Conservation (phyloP, 495 filamentous ascomycete species). For the Cenococcum geophilum region DNA sequence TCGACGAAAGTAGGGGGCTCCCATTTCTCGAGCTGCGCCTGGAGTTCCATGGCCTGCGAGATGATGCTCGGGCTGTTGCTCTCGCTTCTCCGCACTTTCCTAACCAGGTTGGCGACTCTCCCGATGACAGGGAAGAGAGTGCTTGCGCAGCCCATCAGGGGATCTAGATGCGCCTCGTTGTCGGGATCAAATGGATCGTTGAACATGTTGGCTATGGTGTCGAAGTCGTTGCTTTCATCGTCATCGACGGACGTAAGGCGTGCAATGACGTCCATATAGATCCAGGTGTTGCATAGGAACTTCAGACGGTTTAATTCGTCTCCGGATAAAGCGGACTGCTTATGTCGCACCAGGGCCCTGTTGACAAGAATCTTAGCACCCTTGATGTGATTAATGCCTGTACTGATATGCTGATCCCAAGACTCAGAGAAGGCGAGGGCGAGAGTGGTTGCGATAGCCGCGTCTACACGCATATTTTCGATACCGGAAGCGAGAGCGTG, state of each 20-base stretch:
- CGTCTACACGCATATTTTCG: constrained; percentile 56
- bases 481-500: constrained; percentile 53
- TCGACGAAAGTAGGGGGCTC: constrained; percentile 48
- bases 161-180: constrained; percentile 58
- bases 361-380: constrained; percentile 62
- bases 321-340: constrained; percentile 31
- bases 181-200: constrained; percentile 35
- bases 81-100: constrained; percentile 52
- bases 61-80: constrained; percentile 59
- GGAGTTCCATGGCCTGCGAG: constrained; percentile 58
- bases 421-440: constrained; percentile 71
- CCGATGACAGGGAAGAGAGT: constrained; percentile 71
- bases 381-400: constrained; percentile 66
- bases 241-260: constrained; percentile 62
- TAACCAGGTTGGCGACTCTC: constrained; percentile 60
- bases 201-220: constrained; percentile 40
- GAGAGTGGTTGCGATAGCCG: constrained; percentile 67
- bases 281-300: constrained; percentile 72
- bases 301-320: constrained; percentile 53
- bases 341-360: constrained; percentile 47
- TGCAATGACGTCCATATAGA: constrained; percentile 79
- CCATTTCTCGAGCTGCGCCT: constrained; percentile 60
- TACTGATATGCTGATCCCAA: constrained; percentile 71
- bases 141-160: constrained; percentile 66
- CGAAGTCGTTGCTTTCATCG: constrained; percentile 51